phyloP scores from a whole-genome alignment of 1,284 basidiomycete species.

The Somion occarium region DNA sequence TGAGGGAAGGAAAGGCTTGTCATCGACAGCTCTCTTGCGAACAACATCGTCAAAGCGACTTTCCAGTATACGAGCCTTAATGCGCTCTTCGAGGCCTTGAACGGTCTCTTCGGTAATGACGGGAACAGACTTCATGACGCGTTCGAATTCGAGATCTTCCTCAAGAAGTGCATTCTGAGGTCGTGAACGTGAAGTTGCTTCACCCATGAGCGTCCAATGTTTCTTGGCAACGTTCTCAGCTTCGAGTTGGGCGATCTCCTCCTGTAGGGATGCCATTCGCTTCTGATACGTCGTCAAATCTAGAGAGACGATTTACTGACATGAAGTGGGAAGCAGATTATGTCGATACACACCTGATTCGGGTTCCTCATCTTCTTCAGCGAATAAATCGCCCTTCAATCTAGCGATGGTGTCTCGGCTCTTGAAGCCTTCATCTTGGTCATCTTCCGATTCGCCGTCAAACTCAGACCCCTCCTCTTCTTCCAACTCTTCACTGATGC shows the following conservation, averaged over 20 bases:
- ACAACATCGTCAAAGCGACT: constrained; percentile 90
- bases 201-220: constrained; percentile 91
- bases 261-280: constrained; percentile 52
- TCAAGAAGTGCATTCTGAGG: constrained; percentile 92
- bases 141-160: constrained; percentile 95
- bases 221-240: constrained; percentile 69
- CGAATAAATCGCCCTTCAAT: constrained; percentile 65
- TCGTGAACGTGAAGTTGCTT: constrained; percentile 77
- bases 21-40: constrained; percentile 72
- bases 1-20: constrained; percentile 89
- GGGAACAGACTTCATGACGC: constrained; percentile 81
- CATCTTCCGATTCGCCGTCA: constrained; percentile 26
- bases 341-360: constrained; percentile 33
- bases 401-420: constrained; percentile 46
- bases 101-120: constrained; percentile 89
- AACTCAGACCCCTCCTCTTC: constrained; percentile 21
- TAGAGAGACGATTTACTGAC: constrained; percentile 14
- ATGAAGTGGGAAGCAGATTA: constrained; percentile 7
- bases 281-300: constrained; percentile 59
- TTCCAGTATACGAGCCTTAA: constrained; percentile 88
- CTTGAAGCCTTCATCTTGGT: constrained; percentile 21
- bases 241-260: constrained; percentile 70
- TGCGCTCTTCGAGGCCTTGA: constrained; percentile 81
- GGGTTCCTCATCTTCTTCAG: constrained; percentile 56
- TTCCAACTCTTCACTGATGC: constrained; percentile 1